Conservation (phyloP, 164 flowering plant genomes). For the Nymphaea colorata region DNA sequence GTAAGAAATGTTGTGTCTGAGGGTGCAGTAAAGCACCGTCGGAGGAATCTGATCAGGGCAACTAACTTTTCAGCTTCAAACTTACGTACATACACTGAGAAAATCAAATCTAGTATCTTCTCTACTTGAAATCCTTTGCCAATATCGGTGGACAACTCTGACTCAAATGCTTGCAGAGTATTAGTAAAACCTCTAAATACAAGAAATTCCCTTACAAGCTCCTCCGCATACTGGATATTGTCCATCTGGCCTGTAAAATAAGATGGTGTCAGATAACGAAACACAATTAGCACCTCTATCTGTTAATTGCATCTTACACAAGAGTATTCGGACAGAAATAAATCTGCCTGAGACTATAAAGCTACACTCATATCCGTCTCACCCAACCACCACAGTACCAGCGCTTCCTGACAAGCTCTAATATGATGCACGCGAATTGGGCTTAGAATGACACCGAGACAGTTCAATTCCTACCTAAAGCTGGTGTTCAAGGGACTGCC, state of each 20-base stretch:
- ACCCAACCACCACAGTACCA: constrained; percentile 16
- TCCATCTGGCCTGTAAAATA: constrained; percentile 36
- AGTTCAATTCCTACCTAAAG: too few relatives aligned
- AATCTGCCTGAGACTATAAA: neutral
- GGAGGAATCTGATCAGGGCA: constrained; percentile 50
- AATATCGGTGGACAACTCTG: constrained; percentile 64
- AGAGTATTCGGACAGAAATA: neutral
- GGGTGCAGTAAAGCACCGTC: constrained; percentile 50
- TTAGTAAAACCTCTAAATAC: constrained; percentile 80
- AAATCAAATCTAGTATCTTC: constrained; percentile 64
- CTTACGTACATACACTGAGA: constrained; percentile 59
- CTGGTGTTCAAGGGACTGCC: too few relatives aligned
- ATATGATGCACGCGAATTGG: too few relatives aligned
- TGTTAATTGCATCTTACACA: neutral
- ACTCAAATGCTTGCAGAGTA: constrained; percentile 62
- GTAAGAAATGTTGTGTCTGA: constrained; percentile 31
- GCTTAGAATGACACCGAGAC: too few relatives aligned
- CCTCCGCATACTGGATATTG: constrained; percentile 82
- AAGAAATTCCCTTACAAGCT: constrained; percentile 82
- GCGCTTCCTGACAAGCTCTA: too few relatives aligned
- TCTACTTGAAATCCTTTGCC: constrained; percentile 87
- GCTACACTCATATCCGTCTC: constrained; percentile 9
- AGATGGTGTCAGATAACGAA: neutral
- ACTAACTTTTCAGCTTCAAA: constrained; percentile 59
- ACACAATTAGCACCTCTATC: neutral